These are phyloP conservation scores for Colletotrichum costaricense DNA, from an alignment of 2,329 filamentous ascomycete genomes.

Conservation along the genomic window DNA sequence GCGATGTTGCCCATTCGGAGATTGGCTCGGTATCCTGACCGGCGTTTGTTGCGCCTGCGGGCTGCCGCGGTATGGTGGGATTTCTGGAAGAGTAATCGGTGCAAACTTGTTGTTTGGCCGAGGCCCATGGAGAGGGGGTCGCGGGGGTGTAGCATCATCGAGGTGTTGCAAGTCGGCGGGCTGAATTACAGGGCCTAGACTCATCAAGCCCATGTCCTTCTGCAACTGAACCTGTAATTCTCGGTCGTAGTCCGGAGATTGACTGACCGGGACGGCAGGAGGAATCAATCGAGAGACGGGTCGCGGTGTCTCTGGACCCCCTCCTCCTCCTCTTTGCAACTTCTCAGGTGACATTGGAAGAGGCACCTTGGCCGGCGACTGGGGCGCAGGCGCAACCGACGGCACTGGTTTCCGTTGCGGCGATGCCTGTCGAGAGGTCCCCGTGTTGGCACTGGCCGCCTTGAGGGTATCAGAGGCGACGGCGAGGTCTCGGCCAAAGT, in stretches of 20 bases:
- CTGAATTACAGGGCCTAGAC: constrained; percentile 55
- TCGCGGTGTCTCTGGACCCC: constrained; percentile 57
- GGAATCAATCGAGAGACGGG: constrained; percentile 58
- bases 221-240: constrained; percentile 72
- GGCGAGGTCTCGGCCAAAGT: constrained; percentile 55
- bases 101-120: constrained; percentile 51
- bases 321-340: constrained; percentile 37
- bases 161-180: constrained; percentile 9
- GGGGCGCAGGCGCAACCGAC: constrained; percentile 44
- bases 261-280: constrained; percentile 54
- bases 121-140: constrained; percentile 41
- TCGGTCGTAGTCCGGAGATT: constrained; percentile 70
- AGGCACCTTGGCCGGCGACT: constrained; percentile 70
- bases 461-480: constrained; percentile 65
- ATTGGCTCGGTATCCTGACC: constrained; percentile 39
- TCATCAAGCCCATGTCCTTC: constrained; percentile 69
- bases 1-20: constrained; percentile 38
- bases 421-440: constrained; percentile 67
- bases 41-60: constrained; percentile 39
- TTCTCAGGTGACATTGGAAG: constrained; percentile 70
- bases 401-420: constrained; percentile 69
- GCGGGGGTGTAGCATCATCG: constrained; percentile 32
- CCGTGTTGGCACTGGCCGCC: constrained; percentile 54
- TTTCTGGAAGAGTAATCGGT: constrained; percentile 62
- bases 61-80: constrained; percentile 63